A percentile compares a stretch with the other conserved stretches of the same genome.
phyloP scores from a whole-genome alignment of 2,329 filamentous ascomycete genomes.

The Aspergillus neoniger region DNA sequence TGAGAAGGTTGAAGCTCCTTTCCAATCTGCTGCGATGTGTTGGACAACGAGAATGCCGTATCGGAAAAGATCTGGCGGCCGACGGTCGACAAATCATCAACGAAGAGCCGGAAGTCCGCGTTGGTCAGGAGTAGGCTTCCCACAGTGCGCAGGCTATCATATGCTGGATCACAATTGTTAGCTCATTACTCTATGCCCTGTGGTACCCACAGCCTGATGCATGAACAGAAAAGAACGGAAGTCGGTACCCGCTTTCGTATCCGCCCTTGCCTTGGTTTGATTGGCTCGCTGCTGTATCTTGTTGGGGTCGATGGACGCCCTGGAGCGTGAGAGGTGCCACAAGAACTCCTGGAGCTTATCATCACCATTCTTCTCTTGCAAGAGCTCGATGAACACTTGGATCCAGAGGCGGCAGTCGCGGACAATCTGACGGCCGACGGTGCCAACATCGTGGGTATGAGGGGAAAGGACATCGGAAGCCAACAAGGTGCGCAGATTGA shows the following conservation, averaged over 20 bases:
- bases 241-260: slow-evolving; percentile 65
- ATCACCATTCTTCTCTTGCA: slow-evolving; percentile 76
- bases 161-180: slow-evolving; percentile 54
- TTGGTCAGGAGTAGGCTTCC: slow-evolving; percentile 85
- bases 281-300: slow-evolving; percentile 64
- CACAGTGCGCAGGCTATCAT: slow-evolving; percentile 79
- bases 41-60: slow-evolving; percentile 76
- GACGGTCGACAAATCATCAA: slow-evolving; percentile 76
- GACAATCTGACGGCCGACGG: slow-evolving; percentile 72
- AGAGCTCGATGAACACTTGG: slow-evolving; percentile 75
- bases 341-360: slow-evolving; percentile 92
- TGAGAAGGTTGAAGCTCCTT: slow-evolving; percentile 70
- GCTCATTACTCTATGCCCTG: not conserved
- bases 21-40: slow-evolving; percentile 72
- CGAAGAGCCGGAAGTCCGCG: slow-evolving; percentile 82
- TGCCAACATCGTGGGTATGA: slow-evolving; percentile 71
- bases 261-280: slow-evolving; percentile 66
- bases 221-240: not conserved
- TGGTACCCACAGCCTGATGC: not conserved
- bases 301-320: slow-evolving; percentile 66
- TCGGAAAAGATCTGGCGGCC: slow-evolving; percentile 84
- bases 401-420: slow-evolving; percentile 74
- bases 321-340: slow-evolving; percentile 79
- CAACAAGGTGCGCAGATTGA: slow-evolving; percentile 77
- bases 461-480: slow-evolving; percentile 77